phyloP scores from a whole-genome alignment of 192 early-diverging fungal genomes.

The Coemansia umbellata region DNA sequence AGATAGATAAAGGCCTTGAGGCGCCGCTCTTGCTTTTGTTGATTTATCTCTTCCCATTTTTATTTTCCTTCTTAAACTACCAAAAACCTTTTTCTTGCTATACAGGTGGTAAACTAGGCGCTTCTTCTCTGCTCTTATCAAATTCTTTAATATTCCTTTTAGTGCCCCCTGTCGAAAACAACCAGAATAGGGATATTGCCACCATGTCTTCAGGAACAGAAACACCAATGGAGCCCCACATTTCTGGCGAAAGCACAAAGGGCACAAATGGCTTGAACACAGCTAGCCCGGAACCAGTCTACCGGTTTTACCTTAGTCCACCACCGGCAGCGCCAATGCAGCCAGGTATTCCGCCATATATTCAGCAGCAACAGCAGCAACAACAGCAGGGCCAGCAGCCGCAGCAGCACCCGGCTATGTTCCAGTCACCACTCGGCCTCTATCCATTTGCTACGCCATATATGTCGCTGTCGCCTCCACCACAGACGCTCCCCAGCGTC shows the following conservation, averaged over 20 bases:
- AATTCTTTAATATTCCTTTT: no score
- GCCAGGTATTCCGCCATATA: neutral
- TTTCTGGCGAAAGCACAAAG: slow-evolving; percentile 1
- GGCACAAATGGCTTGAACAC: neutral
- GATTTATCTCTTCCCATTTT: no score
- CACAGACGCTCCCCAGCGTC: slow-evolving; percentile 16
- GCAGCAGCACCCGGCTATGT: slow-evolving; percentile 24
- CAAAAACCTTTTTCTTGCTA: no score
- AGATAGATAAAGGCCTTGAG: no score
- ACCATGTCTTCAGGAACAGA: slow-evolving; percentile 34
- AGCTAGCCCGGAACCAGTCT: slow-evolving; percentile 38
- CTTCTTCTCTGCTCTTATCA: no score
- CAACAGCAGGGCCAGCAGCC: slow-evolving; percentile 14
- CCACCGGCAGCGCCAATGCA: slow-evolving; percentile 27
- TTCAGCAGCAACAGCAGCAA: neutral
- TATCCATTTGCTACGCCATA: slow-evolving; percentile 23
- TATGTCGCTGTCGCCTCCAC: slow-evolving; percentile 29
- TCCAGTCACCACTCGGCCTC: slow-evolving; percentile 27
- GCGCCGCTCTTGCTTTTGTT: no score
- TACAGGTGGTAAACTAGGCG: no score
- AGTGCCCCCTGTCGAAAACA: no score
- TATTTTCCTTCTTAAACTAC: no score
- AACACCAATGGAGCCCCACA: slow-evolving; percentile 21
- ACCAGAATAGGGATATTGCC: neutral
- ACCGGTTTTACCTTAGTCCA: slow-evolving; percentile 46